These are phyloP conservation scores for Penicillium antarcticum DNA, from an alignment of 495 filamentous ascomycete species.

Conservation along the genomic window DNA sequence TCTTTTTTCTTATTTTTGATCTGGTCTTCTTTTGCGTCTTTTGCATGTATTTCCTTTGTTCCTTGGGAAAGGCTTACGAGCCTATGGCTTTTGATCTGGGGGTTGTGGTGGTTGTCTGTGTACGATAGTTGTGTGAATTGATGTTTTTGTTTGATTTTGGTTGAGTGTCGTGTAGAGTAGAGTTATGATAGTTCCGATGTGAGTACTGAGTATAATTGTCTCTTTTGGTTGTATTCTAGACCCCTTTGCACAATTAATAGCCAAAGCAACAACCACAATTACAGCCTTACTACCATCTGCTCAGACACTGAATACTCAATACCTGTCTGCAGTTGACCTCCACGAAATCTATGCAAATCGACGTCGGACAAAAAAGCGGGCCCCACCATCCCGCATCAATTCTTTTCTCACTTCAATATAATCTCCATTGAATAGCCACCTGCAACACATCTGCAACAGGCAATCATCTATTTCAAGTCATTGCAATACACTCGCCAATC, in stretches of 20 bases:
- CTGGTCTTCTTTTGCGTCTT: conserved; percentile 5
- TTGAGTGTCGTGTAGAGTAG: too few relatives aligned
- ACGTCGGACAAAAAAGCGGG: conserved; percentile 2
- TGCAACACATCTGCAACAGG: background rate
- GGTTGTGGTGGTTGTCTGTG: conserved; percentile 9
- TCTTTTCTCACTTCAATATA: conserved; percentile 3
- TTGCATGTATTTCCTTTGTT: conserved; percentile 6
- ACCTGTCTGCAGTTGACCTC: too few relatives aligned
- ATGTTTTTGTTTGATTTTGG: conserved; percentile 11
- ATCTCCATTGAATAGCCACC: background rate
- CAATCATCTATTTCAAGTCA: background rate
- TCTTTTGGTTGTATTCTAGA: too few relatives aligned
- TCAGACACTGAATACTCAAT: too few relatives aligned
- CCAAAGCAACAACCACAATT: too few relatives aligned
- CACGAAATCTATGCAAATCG: too few relatives aligned
- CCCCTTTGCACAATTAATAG: too few relatives aligned
- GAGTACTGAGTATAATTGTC: too few relatives aligned
- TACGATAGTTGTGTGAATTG: conserved; percentile 20
- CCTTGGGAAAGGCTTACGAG: conserved; percentile 2
- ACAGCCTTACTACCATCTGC: too few relatives aligned
- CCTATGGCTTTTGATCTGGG: conserved; percentile 8
- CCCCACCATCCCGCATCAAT: conserved; percentile 10
- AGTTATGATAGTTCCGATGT: too few relatives aligned
- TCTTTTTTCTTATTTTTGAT: conserved; percentile 4
- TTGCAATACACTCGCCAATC: background rate